Conservation (phyloP, 768 basidiomycete genomes). For the Clitopilus hobsonii region DNA sequence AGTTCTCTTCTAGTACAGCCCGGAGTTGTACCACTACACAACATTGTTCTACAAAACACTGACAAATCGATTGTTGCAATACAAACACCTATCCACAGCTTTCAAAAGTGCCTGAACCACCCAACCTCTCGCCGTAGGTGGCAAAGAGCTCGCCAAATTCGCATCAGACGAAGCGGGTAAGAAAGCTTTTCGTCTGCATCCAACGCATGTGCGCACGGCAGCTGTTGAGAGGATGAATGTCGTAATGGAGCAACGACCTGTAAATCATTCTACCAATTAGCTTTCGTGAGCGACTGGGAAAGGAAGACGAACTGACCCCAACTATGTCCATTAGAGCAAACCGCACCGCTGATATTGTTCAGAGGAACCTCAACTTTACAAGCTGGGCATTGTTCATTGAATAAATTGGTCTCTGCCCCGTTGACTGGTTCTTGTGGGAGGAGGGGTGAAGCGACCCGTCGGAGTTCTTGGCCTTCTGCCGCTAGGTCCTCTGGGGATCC, state of each 20-base stretch:
- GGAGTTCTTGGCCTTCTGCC: constrained; percentile 28
- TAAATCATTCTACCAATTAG: not conserved
- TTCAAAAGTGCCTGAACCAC: constrained; percentile 60
- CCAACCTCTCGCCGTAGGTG: constrained; percentile 51
- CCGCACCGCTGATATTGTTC: constrained; percentile 52
- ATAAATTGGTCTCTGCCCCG: constrained; percentile 29
- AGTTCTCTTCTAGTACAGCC: too few relatives aligned
- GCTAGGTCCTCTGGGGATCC: constrained; percentile 38
- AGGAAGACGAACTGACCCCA: constrained; percentile 49
- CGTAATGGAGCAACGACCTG: constrained; percentile 79
- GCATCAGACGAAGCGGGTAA: constrained; percentile 45
- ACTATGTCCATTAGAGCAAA: constrained; percentile 66
- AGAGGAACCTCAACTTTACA: constrained; percentile 60
- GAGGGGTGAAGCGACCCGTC: constrained; percentile 18
- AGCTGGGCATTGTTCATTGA: constrained; percentile 71
- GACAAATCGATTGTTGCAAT: constrained; percentile 65
- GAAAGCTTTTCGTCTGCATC: constrained; percentile 78
- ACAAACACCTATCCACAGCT: constrained; percentile 64
- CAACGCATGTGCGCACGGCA: constrained; percentile 73
- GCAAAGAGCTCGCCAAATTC: constrained; percentile 26
- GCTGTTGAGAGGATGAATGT: constrained; percentile 78
- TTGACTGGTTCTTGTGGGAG: constrained; percentile 19
- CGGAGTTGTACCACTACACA: not conserved
- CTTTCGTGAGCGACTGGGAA: not conserved
- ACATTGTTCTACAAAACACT: constrained; percentile 34